Evolutionary conservation across 1,284 basidiomycete species (phyloP).

Genomic region (Wolfiporia cocos): DNA sequence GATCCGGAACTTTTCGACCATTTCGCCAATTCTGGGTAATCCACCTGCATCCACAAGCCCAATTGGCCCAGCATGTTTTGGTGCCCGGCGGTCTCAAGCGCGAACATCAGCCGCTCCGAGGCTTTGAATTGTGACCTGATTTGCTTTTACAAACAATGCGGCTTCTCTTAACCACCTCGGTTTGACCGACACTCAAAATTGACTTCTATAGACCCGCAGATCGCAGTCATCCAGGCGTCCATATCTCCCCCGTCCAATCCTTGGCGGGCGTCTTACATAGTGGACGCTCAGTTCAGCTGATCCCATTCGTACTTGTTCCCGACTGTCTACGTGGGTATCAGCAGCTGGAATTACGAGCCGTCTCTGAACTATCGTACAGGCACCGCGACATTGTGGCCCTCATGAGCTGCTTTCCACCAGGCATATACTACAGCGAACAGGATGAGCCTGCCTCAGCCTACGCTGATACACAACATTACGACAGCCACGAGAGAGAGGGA

Average conservation of each 20-base stretch:
- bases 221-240: background rate
- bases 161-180: background rate
- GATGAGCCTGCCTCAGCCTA: conserved; percentile 14
- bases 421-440: conserved; percentile 13
- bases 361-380: no score
- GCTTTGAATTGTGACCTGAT: conserved; percentile 3
- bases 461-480: conserved; percentile 14
- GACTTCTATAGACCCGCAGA: background rate
- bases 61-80: conserved; percentile 8
- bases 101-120: conserved; percentile 1
- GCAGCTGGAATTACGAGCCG: no score
- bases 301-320: no score
- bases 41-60: conserved; percentile 5
- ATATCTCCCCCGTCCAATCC: no score
- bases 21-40: conserved; percentile 15
- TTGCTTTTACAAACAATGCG: conserved; percentile 1
- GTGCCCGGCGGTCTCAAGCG: conserved; percentile 4
- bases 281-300: no score
- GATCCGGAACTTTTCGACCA: conserved; percentile 21
- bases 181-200: background rate
- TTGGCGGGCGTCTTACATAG: background rate
- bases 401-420: conserved; percentile 21
- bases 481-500: conserved; percentile 21
- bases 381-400: no score
- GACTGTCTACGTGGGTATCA: no score